These are phyloP conservation scores for Triangularia verruculosa DNA, from an alignment of 2,329 filamentous ascomycete species.

Conservation along the genomic window DNA sequence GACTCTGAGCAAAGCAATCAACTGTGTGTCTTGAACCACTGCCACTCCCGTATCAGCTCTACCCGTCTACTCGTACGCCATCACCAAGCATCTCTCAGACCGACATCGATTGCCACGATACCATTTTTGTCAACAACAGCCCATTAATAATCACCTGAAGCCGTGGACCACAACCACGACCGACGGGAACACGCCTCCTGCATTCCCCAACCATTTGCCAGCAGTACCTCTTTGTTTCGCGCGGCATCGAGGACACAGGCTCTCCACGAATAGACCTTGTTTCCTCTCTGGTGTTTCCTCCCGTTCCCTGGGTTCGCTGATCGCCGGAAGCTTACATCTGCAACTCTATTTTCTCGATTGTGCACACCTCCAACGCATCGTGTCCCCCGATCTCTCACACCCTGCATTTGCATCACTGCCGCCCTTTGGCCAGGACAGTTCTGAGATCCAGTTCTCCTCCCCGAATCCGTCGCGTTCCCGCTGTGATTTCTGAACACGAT, in stretches of 20 bases:
- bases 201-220: not conserved
- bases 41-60: not conserved
- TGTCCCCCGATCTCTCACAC: not conserved
- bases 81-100: not conserved
- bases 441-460: not conserved
- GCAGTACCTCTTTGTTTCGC: not conserved
- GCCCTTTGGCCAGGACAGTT: not conserved
- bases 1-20: not conserved
- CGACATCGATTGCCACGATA: not conserved
- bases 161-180: not conserved
- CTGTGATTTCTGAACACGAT: constrained; percentile 2
- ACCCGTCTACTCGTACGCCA: not conserved
- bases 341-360: constrained; percentile 2
- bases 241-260: not conserved
- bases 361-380: constrained; percentile 4
- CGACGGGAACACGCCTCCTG: not conserved
- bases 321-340: constrained; percentile 14
- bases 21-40: not conserved
- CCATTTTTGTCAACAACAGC: not conserved
- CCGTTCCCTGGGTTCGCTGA: constrained; percentile 3
- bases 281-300: constrained; percentile 7
- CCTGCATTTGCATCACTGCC: not conserved
- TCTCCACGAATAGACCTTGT: not conserved
- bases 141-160: not conserved
- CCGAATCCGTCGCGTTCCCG: constrained; percentile 2